A percentile compares a stretch with the other conserved stretches of the same genome.
Conservation (phyloP, 139 green algal genomes). For the Micromonas commoda region DNA sequence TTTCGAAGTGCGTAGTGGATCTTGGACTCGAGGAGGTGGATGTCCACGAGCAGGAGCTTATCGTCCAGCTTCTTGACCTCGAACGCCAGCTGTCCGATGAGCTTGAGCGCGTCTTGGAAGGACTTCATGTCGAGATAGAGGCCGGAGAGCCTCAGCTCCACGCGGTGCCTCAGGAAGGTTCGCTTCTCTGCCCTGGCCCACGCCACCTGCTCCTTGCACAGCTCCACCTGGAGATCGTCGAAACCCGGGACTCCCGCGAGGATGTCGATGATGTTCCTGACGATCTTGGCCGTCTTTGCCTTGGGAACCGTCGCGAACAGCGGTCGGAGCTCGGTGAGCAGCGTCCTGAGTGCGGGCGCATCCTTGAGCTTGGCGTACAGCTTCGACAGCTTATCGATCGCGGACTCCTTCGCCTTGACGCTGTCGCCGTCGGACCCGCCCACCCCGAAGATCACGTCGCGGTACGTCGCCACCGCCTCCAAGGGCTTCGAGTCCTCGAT, state of each 20-base stretch:
- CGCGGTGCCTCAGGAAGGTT: slow-evolving; percentile 91
- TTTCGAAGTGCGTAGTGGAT: slow-evolving; percentile 86
- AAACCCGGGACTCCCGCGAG: slow-evolving; percentile 81
- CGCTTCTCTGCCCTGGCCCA: slow-evolving; percentile 91
- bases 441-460: neutral
- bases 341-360: slow-evolving; percentile 52
- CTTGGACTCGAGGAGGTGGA: slow-evolving; percentile 91
- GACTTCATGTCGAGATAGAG: slow-evolving; percentile 74
- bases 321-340: slow-evolving; percentile 77
- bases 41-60: slow-evolving; percentile 97
- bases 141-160: slow-evolving; percentile 81
- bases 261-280: slow-evolving; percentile 86
- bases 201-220: slow-evolving; percentile 89
- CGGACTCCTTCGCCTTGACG: slow-evolving; percentile 68
- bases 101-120: slow-evolving; percentile 63
- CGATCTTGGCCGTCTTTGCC: slow-evolving; percentile 97
- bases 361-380: slow-evolving; percentile 64
- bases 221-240: slow-evolving; percentile 71
- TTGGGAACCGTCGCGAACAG: slow-evolving; percentile 88
- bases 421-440: neutral
- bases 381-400: slow-evolving; percentile 57
- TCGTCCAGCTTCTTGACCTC: slow-evolving; percentile 97
- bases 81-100: slow-evolving; percentile 73
- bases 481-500: neutral
- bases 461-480: neutral